Evolutionary conservation across 139 green algal species (phyloP).

Genomic region (Haematococcus lacustris): DNA sequence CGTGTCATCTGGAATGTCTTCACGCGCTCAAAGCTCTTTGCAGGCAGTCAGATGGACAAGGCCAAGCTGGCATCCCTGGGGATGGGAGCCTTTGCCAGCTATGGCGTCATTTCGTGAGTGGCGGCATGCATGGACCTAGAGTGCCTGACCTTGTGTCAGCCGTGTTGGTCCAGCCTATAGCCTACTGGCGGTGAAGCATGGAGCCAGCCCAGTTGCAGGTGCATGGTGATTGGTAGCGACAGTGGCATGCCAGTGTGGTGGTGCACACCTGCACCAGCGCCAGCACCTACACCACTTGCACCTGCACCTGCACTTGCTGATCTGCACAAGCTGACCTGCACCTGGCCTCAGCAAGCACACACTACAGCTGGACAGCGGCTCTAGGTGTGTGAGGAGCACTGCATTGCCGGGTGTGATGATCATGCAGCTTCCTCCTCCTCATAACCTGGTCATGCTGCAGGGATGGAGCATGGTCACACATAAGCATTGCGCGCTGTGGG

Average conservation of each 20-base stretch:
- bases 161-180: no score
- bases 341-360: no score
- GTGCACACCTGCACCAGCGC: not conserved
- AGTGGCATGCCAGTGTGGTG: not conserved
- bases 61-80: slow-evolving; percentile 23
- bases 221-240: not conserved
- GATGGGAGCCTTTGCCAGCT: slow-evolving; percentile 34
- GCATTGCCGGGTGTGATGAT: no score
- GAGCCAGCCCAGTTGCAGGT: no score
- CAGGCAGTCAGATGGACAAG: not conserved
- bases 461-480: no score
- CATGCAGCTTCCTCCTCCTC: not conserved
- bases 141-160: not conserved
- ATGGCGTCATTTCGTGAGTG: slow-evolving; percentile 27
- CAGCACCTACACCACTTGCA: not conserved
- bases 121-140: not conserved
- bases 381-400: no score
- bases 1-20: no score
- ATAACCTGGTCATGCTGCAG: not conserved
- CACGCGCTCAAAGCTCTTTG: no score
- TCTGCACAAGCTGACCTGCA: not conserved
- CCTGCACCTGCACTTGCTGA: not conserved
- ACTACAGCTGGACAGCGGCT: no score
- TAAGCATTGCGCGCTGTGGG: not conserved
- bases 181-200: no score